Base-by-base conservation (phyloP, 2,329 filamentous ascomycete genomes). In the Aquanectria penicillioides region DNA sequence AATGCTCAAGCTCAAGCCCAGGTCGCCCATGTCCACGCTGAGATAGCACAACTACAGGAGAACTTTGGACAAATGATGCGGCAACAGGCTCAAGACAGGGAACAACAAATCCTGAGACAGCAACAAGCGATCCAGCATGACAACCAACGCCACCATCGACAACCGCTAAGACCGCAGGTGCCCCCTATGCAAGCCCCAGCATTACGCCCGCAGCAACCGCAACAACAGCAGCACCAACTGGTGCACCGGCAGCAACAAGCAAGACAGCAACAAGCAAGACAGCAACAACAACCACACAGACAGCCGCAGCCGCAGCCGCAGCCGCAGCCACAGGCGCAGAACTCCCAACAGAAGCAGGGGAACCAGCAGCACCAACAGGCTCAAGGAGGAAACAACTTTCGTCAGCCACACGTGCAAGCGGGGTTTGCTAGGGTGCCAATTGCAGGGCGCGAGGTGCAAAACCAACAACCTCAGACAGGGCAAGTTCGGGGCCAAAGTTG, bases 61-160 rank as follows among this genome's bases (percentile, higher is more conserved):
- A 29, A 40, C 13, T 50, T 50, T 17, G 47, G 29, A 18, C 47
- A 29, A 12, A 17, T 50, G 47, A 50, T 50, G 47, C 49, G 44
- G 12, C 38, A 28, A 12, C 41, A 34, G 18, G 34, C 26, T 15
- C 34, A 50, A 8, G 10, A 15, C 4, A 13, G 4, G 0, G 31
- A 9, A 28, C n/a, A 49, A 17, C 13, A 8, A n/a, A 13, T 23
- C 20, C 20, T 11, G 20, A 7, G 22, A 25, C 12, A 26, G n/a
- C 38, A n/a, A 28, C 12, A 28, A 15, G n/a, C 15, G n/a, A n/a
- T n/a, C n/a, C n/a, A n/a, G n/a, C n/a, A n/a, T n/a, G n/a, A n/a
- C n/a, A n/a, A n/a, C n/a, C n/a, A n/a, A 23, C 12, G 38, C 2
- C 38, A 17, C 13, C 20, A 13, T 41, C 26, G 22, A 17, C 41